Evolutionary conservation across 164 flowering plant species (phyloP), one percentile per base, ranked within the genome.

Genomic region (Stephania japonica): DNA sequence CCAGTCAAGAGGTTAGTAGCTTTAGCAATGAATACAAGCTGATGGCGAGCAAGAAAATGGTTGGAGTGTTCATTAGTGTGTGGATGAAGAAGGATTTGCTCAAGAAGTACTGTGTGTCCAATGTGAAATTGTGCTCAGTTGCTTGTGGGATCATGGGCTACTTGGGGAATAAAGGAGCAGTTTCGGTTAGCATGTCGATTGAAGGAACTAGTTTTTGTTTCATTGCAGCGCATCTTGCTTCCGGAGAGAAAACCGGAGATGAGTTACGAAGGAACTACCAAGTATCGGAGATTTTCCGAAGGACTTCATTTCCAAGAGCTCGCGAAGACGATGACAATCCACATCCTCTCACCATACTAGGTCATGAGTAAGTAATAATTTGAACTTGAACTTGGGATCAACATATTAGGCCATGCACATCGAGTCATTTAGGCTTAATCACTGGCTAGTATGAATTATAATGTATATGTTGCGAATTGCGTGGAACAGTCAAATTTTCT

Each of bases 71-170:
- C 70, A 69, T 90, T 14, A 91, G 91, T 61, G 87, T 90, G 8
- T 91, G 91, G 93, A 85, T 90, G 79, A 90, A 78, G 63, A 81
- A 62, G 72, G 87, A 84, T 25, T 66, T 90, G 85, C 70, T 85
- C 16, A 76, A 72, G 49, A 87, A 77, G 61, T 83, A 85, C 43
- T 56, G 78, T 16, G 59, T 89, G 67, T 86, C 91, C 23, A 80
- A 81, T 61, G 89, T 88, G 59, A 86, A 81, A 63, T 87, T 88
- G 24, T 84, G 85, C 70, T 85, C 90, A 4, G 91, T 90, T 73
- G 91, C 86, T 69, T 87, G 97, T 76, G 94, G 97, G 9, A 81
- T 91, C 69, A 88, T 91, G 93, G 93, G 94, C 9, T 90, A 84
- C 71, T 75, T 91, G 74, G 97, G 93, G n/a, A 91, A 91, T 75